These are phyloP conservation scores for Ceratorhiza oryzae-sativae DNA, from an alignment of 1,284 basidiomycete genomes.

Conservation along the genomic window DNA sequence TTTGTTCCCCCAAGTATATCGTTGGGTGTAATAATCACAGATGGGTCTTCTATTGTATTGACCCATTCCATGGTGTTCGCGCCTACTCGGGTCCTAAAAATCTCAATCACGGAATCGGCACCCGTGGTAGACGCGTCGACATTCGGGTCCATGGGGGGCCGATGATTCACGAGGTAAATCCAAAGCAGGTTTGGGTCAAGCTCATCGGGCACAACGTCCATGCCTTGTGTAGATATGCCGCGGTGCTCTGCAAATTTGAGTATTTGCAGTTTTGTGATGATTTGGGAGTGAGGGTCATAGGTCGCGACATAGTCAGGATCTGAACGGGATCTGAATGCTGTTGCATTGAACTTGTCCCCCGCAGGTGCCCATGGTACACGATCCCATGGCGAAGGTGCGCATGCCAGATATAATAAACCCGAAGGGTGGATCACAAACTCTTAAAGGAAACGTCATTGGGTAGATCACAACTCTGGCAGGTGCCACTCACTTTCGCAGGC, in stretches of 20 bases:
- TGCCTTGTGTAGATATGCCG: conserved; percentile 69
- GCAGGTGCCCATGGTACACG: background rate
- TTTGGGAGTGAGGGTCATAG: conserved; percentile 59
- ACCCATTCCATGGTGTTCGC: conserved; percentile 60
- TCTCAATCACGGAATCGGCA: conserved; percentile 73
- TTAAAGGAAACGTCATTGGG: conserved; percentile 16
- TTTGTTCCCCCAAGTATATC: conserved; percentile 69
- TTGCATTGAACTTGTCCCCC: background rate
- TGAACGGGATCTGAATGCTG: background rate
- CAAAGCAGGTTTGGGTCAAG: conserved; percentile 60
- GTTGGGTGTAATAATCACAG: conserved; percentile 69
- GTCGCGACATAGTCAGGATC: conserved; percentile 67
- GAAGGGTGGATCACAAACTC: conserved; percentile 22
- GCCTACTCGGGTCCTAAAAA: conserved; percentile 66
- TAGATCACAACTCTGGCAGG: background rate
- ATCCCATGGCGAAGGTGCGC: conserved; percentile 6
- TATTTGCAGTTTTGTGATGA: conserved; percentile 57
- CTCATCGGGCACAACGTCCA: conserved; percentile 70
- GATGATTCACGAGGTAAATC: conserved; percentile 74
- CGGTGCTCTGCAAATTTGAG: conserved; percentile 53
- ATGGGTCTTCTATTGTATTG: conserved; percentile 62
- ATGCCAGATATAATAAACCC: conserved; percentile 9
- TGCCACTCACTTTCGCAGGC: conserved; percentile 69
- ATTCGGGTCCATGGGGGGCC: conserved; percentile 53
- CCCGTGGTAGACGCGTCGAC: conserved; percentile 56